Percentiles rank a stretch among this genome's conserved stretches.
phyloP scores from a whole-genome alignment of 495 filamentous ascomycete species.

The Aspergillus sparsus region DNA sequence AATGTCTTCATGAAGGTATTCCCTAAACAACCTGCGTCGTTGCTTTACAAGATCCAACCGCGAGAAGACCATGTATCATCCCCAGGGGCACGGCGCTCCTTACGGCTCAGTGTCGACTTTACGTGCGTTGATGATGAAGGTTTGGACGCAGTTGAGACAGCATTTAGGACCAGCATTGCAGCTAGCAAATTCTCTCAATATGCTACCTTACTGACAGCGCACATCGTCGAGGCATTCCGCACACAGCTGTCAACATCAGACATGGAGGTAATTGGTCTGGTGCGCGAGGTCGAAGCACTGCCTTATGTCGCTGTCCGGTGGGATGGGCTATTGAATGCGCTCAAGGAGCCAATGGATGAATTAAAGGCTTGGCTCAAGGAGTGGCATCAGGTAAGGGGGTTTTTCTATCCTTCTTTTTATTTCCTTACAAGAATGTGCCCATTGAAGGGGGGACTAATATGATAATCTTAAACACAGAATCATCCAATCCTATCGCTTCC shows the following conservation, averaged over 20 bases:
- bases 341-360: constrained; percentile 40
- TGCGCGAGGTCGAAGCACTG: constrained; percentile 46
- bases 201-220: constrained; percentile 48
- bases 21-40: constrained; percentile 74
- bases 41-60: constrained; percentile 74
- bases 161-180: constrained; percentile 45
- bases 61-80: constrained; percentile 27
- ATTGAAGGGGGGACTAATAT: not conserved
- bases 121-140: constrained; percentile 71
- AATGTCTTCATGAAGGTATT: constrained; percentile 65
- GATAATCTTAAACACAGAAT: constrained; percentile 28
- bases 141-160: constrained; percentile 42
- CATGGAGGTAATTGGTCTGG: constrained; percentile 51
- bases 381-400: constrained; percentile 50
- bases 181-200: constrained; percentile 47
- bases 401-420: not conserved
- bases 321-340: constrained; percentile 42
- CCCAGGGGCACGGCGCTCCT: constrained; percentile 45
- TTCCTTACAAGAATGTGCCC: not conserved
- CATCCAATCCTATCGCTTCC: constrained; percentile 41
- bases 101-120: constrained; percentile 76
- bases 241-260: constrained; percentile 56
- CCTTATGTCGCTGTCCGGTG: constrained; percentile 43
- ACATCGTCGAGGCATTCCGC: constrained; percentile 55
- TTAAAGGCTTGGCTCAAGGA: constrained; percentile 44